Evolutionary conservation across 129 eudicot species (phyloP), one percentile per base, ranked within the genome.

Genomic region (Heracleum sosnowskyi): DNA sequence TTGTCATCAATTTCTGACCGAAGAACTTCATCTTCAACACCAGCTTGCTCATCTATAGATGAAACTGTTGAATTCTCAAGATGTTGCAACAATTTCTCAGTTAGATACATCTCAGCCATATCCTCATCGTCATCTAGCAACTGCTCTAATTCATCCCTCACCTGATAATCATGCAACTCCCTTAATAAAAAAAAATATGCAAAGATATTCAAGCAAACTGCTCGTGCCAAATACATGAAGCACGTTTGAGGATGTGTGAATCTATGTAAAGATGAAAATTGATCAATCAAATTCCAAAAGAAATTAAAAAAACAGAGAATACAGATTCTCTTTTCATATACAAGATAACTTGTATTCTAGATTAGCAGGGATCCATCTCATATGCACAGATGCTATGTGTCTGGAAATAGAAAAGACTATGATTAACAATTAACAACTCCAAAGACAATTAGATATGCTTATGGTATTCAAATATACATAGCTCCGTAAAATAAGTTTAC

Each of bases 61-160:
- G 86, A 80, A 36, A 69, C 80, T 81, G 89, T 83, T 69, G 91
- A 84, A 64, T 76, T 74, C 60, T 93, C 95, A 29, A 87, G 85
- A 81, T 87, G 88, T 73, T 87, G 89, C 51, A 79, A 77, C 77
- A 88, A 36, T 79, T 93, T 93, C 20, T 84, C 93, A 26, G 90
- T 86, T 33, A 89, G 79, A 86, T 89, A 89, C 93, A 89, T 89
- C 81, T 89, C 93, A 26, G 90, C 93, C 93, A 89, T 89, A 77
- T 89, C 93, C 16, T 86, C 90, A 55, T 89, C 93, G 66, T 89
- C 93, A 82, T 89, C 90, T 41, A 93, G 92, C 79, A 93, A 85
- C 76, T 93, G 91, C 80, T 93, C 98, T 68, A 93, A 79, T 45
- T 91, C 98, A 73, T 93, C 98, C 84, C 98, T 86, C 51, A 91